phyloP scores from a whole-genome alignment of 2,329 filamentous ascomycete genomes.

The Xylariomycetidae sp. region DNA sequence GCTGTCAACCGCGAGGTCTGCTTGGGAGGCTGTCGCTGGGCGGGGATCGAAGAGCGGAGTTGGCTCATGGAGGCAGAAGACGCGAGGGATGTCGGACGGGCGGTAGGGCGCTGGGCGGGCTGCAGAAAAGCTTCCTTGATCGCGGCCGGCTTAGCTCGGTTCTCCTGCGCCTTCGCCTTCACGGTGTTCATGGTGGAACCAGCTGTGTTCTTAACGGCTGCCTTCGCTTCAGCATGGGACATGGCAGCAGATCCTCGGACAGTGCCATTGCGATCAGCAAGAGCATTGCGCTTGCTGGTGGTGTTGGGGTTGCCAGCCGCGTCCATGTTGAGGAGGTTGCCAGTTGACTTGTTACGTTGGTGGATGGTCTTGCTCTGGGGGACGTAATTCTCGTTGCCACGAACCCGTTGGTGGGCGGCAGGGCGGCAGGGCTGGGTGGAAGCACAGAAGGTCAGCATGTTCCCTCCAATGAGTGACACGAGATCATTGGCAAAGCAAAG shows the following conservation, averaged over 20 bases:
- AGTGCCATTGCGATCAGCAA: conserved; percentile 77
- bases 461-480: no score
- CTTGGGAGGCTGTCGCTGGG: no score
- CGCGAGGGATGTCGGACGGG: conserved; percentile 14
- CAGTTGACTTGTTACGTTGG: conserved; percentile 75
- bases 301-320: conserved; percentile 53
- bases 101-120: conserved; percentile 27
- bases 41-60: no score
- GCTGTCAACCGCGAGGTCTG: no score
- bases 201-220: conserved; percentile 25
- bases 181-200: conserved; percentile 14
- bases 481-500: conserved; percentile 3
- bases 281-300: conserved; percentile 68
- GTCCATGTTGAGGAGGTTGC: conserved; percentile 48
- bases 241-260: conserved; percentile 27
- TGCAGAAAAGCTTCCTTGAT: conserved; percentile 32
- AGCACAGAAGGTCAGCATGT: conserved; percentile 11
- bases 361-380: conserved; percentile 58
- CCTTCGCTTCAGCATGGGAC: conserved; percentile 21
- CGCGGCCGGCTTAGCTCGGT: conserved; percentile 20
- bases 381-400: conserved; percentile 63
- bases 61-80: conserved; percentile 17
- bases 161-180: conserved; percentile 37
- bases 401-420: conserved; percentile 49
- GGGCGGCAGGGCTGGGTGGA: conserved; percentile 64